Conservation (phyloP, 1,139 yeast genomes). For the Lipomyces yarrowii region DNA sequence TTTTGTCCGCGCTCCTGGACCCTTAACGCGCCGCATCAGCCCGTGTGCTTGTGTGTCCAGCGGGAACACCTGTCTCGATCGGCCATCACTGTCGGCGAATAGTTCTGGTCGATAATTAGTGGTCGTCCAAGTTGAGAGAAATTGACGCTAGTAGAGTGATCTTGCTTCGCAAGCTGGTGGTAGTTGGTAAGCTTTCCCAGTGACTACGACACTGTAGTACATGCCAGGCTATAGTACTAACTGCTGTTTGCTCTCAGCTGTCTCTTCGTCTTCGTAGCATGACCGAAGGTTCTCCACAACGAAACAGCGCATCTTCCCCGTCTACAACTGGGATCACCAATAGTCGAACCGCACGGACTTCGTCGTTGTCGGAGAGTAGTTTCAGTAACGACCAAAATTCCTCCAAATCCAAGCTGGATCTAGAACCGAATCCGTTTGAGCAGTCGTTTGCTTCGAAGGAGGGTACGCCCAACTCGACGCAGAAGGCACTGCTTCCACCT, state of each 20-base stretch:
- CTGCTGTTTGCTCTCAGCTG: neutral
- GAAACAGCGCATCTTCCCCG: conserved; percentile 5
- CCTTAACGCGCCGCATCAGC: conserved; percentile 2
- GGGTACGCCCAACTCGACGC: conserved; percentile 24
- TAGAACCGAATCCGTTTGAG: conserved; percentile 96
- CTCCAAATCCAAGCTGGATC: conserved; percentile 51
- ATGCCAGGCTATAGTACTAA: neutral
- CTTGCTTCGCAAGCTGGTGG: neutral
- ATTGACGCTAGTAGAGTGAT: neutral
- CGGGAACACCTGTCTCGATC: neutral
- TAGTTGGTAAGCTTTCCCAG: neutral
- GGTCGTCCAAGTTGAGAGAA: neutral
- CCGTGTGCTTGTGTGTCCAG: neutral
- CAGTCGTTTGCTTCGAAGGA: conserved; percentile 77
- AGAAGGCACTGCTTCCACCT: conserved; percentile 32
- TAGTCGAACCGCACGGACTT: neutral
- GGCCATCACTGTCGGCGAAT: neutral
- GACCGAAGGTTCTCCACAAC: conserved; percentile 9
- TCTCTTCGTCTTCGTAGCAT: neutral
- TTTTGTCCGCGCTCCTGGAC: conserved; percentile 10
- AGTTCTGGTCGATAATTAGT: neutral
- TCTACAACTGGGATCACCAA: neutral
- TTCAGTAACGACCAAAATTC: conserved; percentile 1
- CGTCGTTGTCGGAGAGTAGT: neutral
- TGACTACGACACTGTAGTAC: neutral